Conservation (phyloP, 2,329 filamentous ascomycete genomes). For the Fusarium tricinctum region DNA sequence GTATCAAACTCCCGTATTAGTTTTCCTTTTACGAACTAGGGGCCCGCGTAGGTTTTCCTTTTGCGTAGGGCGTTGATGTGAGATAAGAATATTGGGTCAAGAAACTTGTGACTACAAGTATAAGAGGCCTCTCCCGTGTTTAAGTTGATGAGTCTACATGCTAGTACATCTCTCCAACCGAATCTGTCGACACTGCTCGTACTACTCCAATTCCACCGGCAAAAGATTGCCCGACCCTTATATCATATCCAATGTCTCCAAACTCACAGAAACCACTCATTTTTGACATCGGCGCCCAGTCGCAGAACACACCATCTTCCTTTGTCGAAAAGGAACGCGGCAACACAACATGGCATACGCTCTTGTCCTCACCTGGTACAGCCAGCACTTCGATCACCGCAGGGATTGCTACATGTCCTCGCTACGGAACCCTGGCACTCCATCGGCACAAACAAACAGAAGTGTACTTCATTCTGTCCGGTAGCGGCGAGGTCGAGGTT, state of each 20-base stretch:
- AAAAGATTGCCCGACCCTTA: background rate
- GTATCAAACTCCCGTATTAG: background rate
- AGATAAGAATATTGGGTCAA: background rate
- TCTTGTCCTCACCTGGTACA: constrained; percentile 38
- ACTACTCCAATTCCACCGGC: background rate
- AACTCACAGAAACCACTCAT: constrained; percentile 19
- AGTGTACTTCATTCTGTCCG: constrained; percentile 46
- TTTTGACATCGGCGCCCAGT: constrained; percentile 13
- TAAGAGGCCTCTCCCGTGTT: too few species aligned
- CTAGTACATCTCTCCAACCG: background rate
- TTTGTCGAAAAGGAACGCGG: constrained; percentile 30
- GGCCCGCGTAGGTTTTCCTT: background rate
- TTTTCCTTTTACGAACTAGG: background rate
- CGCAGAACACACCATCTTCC: constrained; percentile 7
- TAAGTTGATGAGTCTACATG: too few species aligned
- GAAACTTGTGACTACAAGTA: too few species aligned
- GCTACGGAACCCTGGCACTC: constrained; percentile 40
- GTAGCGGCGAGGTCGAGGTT: constrained; percentile 44
- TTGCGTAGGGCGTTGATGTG: background rate
- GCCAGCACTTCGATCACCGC: constrained; percentile 25
- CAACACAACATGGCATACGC: constrained; percentile 45
- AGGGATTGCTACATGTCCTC: constrained; percentile 45
- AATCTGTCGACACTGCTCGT: background rate
- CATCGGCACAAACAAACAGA: constrained; percentile 49
- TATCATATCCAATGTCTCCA: constrained; percentile 3